Conservation (phyloP, 2,329 filamentous ascomycete genomes). For the Ilyonectria mors-panacis region DNA sequence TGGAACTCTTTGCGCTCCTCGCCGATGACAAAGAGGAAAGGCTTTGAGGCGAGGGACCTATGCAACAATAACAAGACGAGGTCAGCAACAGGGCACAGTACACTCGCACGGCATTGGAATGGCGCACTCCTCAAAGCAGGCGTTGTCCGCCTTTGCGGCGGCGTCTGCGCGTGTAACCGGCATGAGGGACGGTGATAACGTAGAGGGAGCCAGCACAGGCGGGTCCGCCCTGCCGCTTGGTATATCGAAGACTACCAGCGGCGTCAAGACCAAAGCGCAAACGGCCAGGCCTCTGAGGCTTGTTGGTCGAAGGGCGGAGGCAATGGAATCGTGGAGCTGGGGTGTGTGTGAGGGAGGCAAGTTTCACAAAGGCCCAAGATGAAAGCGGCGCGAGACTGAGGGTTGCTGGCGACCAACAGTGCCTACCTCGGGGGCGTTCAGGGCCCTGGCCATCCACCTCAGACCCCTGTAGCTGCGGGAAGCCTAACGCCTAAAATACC, state of each 20-base stretch:
- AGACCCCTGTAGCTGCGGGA: background rate
- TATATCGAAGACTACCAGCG: background rate
- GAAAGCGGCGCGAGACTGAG: background rate
- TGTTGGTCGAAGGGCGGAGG: background rate
- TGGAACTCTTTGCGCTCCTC: conserved; percentile 43
- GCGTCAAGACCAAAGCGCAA: background rate
- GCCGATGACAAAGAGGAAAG: conserved; percentile 45
- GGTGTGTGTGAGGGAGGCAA: background rate
- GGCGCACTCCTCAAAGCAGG: conserved; percentile 41
- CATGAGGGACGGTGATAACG: conserved; percentile 28
- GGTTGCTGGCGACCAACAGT: background rate
- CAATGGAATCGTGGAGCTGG: background rate
- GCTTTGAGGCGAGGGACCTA: conserved; percentile 44
- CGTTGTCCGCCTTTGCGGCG: conserved; percentile 13
- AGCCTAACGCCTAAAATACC: background rate
- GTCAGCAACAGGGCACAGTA: background rate
- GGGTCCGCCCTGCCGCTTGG: background rate
- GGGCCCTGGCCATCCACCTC: background rate
- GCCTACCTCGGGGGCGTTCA: background rate
- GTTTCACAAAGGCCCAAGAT: background rate
- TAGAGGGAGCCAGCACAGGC: background rate
- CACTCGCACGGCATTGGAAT: background rate
- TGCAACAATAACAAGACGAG: background rate
- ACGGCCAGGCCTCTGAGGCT: background rate
- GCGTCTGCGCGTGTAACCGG: conserved; percentile 14